Base-by-base conservation (phyloP, 106 monocot genomes). In the Xerophyta viscosa region DNA sequence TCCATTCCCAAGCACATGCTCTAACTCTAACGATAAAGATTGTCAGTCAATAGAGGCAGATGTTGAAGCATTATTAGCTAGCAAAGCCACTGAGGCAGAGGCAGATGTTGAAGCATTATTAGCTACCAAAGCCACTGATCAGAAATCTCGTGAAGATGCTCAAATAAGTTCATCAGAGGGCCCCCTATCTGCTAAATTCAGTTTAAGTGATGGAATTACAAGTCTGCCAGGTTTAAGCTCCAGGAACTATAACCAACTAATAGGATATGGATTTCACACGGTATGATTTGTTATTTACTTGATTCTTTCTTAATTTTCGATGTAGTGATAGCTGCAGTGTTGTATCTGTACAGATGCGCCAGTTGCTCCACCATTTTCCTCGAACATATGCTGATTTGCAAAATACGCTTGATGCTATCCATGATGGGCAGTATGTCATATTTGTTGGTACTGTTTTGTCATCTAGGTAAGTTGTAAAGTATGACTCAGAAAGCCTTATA, bases 341-440 rank as follows among this genome's bases (percentile, higher is more conserved):
- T 31, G 10, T 23, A 50, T 37, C 53, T 41, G 17, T 68, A 29
- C 51, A 96, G 96, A 62, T 85, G 48, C 75, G 98, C 13, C 89
- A 98, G 60, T 71, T 98, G 71, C 69, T 98, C 26, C 81, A 86
- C 22, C 90, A 98, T 77, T 98, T 90, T 45, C 98, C 98, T 63
- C 81, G 86, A 54, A 86, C 85, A 6, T 98, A 98, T 69, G 89
- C 82, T 63, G 89, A 98, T 67, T 50, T 79, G 25, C 71, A 75
- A 52, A 86, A 86, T 66, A 62, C 76, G 50, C 68, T 57, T n/a
- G 71, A 48, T 37, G 37, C 51, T 19, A 80, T 84, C 49, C 54
- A 70, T 63, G 98, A 86, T 48, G 90, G 86, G 30, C 67, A 75
- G 7, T 90, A 86, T 52, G 21, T 79, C 49, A 98, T 90, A 54